A percentile compares a stretch with the other conserved stretches of the same genome.
Evolutionary conservation across 495 filamentous ascomycete species (phyloP).

Genomic region (Neurospora africana): DNA sequence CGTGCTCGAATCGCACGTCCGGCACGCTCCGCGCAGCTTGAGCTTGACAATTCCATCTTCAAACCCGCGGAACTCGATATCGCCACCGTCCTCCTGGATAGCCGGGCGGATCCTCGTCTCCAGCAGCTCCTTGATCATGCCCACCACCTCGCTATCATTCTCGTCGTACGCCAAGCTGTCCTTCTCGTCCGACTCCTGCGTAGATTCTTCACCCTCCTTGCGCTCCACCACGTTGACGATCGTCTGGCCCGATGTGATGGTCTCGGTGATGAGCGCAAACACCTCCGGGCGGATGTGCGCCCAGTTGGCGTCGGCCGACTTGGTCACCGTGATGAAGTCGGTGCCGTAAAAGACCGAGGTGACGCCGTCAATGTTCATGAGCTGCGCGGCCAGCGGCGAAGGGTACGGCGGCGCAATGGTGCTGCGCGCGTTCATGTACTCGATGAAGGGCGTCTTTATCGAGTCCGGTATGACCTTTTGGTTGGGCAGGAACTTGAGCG

Average conservation of each 20-base stretch:
- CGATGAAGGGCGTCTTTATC: constrained; percentile 66
- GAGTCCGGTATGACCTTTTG: constrained; percentile 64
- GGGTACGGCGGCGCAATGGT: constrained; percentile 83
- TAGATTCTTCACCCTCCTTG: constrained; percentile 27
- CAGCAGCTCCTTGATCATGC: constrained; percentile 97
- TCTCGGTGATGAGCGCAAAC: constrained; percentile 88
- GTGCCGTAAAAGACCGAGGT: constrained; percentile 88
- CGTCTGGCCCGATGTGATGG: constrained; percentile 67
- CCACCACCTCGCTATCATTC: constrained; percentile 82
- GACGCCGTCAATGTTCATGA: constrained; percentile 86
- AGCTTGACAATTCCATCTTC: constrained; percentile 73
- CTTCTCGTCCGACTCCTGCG: constrained; percentile 32
- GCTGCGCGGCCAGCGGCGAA: constrained; percentile 81
- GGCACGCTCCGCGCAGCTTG: constrained; percentile 85
- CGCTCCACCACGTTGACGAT: constrained; percentile 67
- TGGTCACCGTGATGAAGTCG: constrained; percentile 95
- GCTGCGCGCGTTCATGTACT: constrained; percentile 80
- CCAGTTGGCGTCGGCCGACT: constrained; percentile 79
- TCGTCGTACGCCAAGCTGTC: constrained; percentile 72
- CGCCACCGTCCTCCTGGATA: constrained; percentile 95
- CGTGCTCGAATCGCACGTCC: constrained; percentile 92
- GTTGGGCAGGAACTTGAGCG: constrained; percentile 90
- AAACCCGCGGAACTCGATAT: constrained; percentile 90
- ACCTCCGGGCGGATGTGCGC: constrained; percentile 90
- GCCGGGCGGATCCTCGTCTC: constrained; percentile 90